Evolutionary conservation across 2,329 filamentous ascomycete species (phyloP), one percentile per base, ranked within the genome.

Genomic region (Truncatella angustata): DNA sequence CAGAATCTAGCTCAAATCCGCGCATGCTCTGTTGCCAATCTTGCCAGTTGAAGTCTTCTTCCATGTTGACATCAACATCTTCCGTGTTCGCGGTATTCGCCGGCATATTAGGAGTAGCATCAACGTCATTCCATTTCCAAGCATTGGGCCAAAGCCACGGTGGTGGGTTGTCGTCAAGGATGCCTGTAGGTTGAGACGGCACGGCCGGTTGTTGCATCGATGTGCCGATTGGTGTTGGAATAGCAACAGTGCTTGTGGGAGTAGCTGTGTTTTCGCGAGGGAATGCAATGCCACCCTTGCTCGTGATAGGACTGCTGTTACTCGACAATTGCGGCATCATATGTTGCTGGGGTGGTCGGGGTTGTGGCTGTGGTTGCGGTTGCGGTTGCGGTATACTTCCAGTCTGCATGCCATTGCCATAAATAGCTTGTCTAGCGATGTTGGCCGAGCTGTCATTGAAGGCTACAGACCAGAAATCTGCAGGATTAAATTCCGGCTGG

Each of bases 21-120:
- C 66, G 66, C 39, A 75, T 67, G 56, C 61, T 73, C 51, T 74
- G 69, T 52, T 72, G 73, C 73, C 76, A 79, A 51, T 72, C 71
- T 45, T 77, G 72, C 76, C 76, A 79, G 56, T 78, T 70, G 53
- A 78, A 78, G 5, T 72, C 68, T 5, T 65, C 61, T 2, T 74
- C 73, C 53, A 65, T 69, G 52, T 61, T 67, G 50, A 61, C 59
- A 54, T 66, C 65, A 9, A 56, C 65, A 39, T 60, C 60, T 14
- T 71, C 59, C 60, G 73, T 70, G n/a, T 20, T 44, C 4, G 50
- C 59, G 60, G 73, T 70, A 12, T 20, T 44, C 4, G 50, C 18
- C 18, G 20, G 10, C n/a, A 18, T 4, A 23, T 39, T 52, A 28
- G 37, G 9, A 12, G 39, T 45, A 20, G 46, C 16, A 32, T 59